These are phyloP conservation scores for Medicago truncatula DNA, from an alignment of 306 rosid genomes.

Conservation along the genomic window DNA sequence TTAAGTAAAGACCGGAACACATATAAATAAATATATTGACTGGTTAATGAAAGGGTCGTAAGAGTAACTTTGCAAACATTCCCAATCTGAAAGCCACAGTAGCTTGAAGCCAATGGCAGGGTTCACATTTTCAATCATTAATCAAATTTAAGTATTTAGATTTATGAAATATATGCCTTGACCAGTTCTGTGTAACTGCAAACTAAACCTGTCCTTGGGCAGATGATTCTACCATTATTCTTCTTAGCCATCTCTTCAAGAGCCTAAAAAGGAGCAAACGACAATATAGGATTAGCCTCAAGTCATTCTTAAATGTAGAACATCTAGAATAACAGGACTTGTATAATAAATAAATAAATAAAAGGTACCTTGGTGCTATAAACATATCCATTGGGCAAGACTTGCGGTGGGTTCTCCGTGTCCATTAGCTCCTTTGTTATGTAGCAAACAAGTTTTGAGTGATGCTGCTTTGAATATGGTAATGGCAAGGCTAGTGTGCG, in stretches of 20 bases:
- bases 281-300: slow-evolving; percentile 28
- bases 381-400: slow-evolving; percentile 91
- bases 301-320: neutral
- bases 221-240: slow-evolving; percentile 72
- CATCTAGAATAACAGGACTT: slow-evolving; percentile 16
- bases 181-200: slow-evolving; percentile 72
- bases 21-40: slow-evolving; percentile 23
- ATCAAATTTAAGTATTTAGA: slow-evolving; percentile 26
- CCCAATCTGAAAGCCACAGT: slow-evolving; percentile 28
- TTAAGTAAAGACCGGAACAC: slow-evolving; percentile 31
- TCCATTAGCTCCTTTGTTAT: slow-evolving; percentile 96
- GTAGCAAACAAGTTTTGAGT: slow-evolving; percentile 96
- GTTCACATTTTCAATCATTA: slow-evolving; percentile 30
- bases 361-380: slow-evolving; percentile 81
- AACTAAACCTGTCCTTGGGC: slow-evolving; percentile 77
- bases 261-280: slow-evolving; percentile 63
- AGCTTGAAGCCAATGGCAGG: slow-evolving; percentile 29
- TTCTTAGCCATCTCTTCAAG: slow-evolving; percentile 90
- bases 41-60: slow-evolving; percentile 12
- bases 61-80: slow-evolving; percentile 38
- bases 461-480: slow-evolving; percentile 93
- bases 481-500: slow-evolving; percentile 79
- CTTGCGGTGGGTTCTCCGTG: slow-evolving; percentile 95
- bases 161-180: slow-evolving; percentile 77
- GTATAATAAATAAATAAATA: neutral